Conservation (phyloP, 257 asterid species). For the Perilla frutescens region DNA sequence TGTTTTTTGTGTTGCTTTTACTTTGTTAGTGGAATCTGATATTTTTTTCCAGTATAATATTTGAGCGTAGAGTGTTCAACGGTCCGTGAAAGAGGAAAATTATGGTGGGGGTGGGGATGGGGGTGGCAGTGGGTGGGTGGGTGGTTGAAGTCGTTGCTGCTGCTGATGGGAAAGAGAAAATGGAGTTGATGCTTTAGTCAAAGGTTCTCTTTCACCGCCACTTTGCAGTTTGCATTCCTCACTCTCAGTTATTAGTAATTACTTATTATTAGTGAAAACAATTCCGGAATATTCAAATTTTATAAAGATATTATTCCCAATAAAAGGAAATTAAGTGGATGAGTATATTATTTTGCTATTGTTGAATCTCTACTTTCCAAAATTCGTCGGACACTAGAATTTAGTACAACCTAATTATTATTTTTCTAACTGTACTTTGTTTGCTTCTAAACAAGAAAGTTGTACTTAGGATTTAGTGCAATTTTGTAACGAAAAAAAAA, state of each 20-base stretch:
- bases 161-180: background rate
- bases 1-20: constrained; percentile 3
- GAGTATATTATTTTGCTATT: too few relatives aligned
- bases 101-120: background rate
- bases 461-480: too few relatives aligned
- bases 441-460: too few relatives aligned
- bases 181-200: constrained; percentile 36
- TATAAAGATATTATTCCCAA: background rate
- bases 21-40: constrained; percentile 28
- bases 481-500: too few relatives aligned
- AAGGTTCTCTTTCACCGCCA: constrained; percentile 34
- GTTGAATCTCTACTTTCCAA: too few relatives aligned
- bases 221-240: constrained; percentile 14
- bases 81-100: constrained; percentile 27
- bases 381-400: too few relatives aligned
- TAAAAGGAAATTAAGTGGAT: background rate
- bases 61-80: constrained; percentile 20
- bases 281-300: too few relatives aligned
- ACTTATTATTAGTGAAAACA: too few relatives aligned
- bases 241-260: too few relatives aligned
- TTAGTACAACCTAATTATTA: too few relatives aligned
- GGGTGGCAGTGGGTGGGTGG: background rate
- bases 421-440: too few relatives aligned
- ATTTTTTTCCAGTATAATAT: constrained; percentile 18
- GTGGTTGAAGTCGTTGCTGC: constrained; percentile 31